These are phyloP conservation scores for Immersiella caudata DNA, from an alignment of 495 filamentous ascomycete genomes.

Conservation along the genomic window DNA sequence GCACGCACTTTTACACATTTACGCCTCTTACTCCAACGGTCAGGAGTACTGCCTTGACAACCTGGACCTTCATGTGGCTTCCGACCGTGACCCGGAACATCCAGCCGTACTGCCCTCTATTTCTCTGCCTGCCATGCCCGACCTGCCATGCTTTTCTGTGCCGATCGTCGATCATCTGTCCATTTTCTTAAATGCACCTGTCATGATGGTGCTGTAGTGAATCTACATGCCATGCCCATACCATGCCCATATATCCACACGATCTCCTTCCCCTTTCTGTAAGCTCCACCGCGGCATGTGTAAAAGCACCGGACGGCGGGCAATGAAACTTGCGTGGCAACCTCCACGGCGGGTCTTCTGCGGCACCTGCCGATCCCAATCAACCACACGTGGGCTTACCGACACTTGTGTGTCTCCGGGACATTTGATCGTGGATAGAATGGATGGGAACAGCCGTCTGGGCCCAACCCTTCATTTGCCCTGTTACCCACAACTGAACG, in stretches of 20 bases:
- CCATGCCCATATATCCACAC: background rate
- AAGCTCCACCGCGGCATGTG: background rate
- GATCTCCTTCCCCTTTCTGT: background rate
- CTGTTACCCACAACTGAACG: background rate
- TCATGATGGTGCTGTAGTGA: background rate
- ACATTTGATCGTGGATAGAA: background rate
- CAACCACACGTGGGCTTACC: background rate
- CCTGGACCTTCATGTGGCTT: too few species aligned
- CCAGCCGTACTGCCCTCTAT: too few species aligned
- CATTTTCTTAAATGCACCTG: background rate
- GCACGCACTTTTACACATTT: too few species aligned
- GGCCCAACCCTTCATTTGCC: background rate
- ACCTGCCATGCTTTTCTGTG: too few species aligned
- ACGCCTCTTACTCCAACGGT: too few species aligned
- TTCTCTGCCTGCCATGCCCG: too few species aligned
- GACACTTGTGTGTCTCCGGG: background rate
- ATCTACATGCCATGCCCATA: background rate
- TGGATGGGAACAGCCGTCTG: background rate
- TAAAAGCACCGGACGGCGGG: background rate
- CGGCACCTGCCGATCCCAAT: background rate
- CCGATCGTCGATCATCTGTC: background rate
- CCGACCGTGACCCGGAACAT: too few species aligned
- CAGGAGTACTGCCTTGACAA: too few species aligned
- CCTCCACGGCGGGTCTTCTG: background rate
- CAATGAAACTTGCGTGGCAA: background rate